Conservation (phyloP, 2,329 filamentous ascomycete genomes). For the Trichoderma cornu-damae region DNA sequence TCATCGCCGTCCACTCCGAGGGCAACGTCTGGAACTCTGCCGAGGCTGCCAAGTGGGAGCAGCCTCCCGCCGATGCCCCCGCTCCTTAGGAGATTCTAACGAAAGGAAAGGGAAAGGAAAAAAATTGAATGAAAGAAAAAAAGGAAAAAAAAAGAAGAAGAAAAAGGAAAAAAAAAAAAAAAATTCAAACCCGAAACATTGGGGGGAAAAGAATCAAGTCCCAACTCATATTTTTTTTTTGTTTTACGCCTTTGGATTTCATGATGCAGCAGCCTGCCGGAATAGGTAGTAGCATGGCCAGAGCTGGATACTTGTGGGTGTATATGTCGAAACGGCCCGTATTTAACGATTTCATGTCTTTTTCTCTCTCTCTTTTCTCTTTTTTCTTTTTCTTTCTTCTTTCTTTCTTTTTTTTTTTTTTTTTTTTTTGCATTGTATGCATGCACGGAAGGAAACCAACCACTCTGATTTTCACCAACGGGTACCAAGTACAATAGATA, state of each 20-base stretch:
- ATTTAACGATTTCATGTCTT: slow-evolving; percentile 18
- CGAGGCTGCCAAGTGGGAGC: slow-evolving; percentile 29
- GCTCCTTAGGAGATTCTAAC: not conserved
- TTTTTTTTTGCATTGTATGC: too few relatives aligned
- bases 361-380: too few relatives aligned
- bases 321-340: slow-evolving; percentile 4
- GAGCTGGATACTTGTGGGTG: slow-evolving; percentile 11
- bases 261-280: slow-evolving; percentile 2
- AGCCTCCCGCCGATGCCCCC: slow-evolving; percentile 2
- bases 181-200: not conserved
- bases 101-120: not conserved
- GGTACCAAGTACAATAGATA: slow-evolving; percentile 20
- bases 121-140: not conserved
- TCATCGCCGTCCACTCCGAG: slow-evolving; percentile 45
- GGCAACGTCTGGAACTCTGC: slow-evolving; percentile 40
- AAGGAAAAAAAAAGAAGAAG: not conserved
- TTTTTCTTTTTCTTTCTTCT: too few relatives aligned
- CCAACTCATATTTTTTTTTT: too few relatives aligned
- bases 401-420: too few relatives aligned
- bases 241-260: not conserved
- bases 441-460: slow-evolving; percentile 15
- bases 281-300: slow-evolving; percentile 7
- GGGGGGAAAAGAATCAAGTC: too few relatives aligned
- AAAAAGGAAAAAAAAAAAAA: not conserved
- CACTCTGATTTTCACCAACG: slow-evolving; percentile 12